Evolutionary conservation across 192 early-diverging fungal genomes (phyloP), one percentile per base, ranked within the genome.

Genomic region (Glomus cerebriforme): DNA sequence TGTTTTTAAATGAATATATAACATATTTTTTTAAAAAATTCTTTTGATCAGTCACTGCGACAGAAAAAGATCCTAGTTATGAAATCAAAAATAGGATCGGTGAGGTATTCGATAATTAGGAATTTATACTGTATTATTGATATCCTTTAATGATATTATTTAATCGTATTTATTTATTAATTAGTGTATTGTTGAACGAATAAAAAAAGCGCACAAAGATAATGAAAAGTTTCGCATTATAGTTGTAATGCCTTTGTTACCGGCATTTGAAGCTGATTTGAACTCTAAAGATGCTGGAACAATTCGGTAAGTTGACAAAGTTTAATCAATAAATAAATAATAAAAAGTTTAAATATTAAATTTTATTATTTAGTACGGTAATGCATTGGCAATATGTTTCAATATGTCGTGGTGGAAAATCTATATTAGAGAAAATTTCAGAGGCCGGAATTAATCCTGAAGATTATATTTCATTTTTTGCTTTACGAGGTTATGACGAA

Each of bases 191-290:
- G 91, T 93, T 7, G 87, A 95, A 34, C 87, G 96, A 27, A 92
- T 97, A 68, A 79, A 91, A 54, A 85, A 87, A 59, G 96, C 96
- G 19, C 90, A 93, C 67, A 35, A 82, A n/a, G 86, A 91, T 8
- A 80, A 83, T 0, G 87, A 94, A 59, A 91, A 90, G 49, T 96
- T 96, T 87, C 87, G 90, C 29, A 91, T 94, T 31, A 91, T 95
- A 72, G 91, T 97, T 43, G 72, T 94, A 12, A 95, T 97, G 84
- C 96, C 96, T 29, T 85, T 96, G 34, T 92, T 95, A 87, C 96
- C 96, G 6, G 94, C 93, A 19, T 97, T 97, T 71, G 90, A 93
- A 63, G 95, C 92, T 49, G 95, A 96, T 79, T 86, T 97, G 32
- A 87, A 85, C 71, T 88, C 92, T 1, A 88, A 88, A 31, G 95